These are phyloP conservation scores for Aureoboletus auriporus DNA, from an alignment of 768 basidiomycete genomes.

Conservation along the genomic window DNA sequence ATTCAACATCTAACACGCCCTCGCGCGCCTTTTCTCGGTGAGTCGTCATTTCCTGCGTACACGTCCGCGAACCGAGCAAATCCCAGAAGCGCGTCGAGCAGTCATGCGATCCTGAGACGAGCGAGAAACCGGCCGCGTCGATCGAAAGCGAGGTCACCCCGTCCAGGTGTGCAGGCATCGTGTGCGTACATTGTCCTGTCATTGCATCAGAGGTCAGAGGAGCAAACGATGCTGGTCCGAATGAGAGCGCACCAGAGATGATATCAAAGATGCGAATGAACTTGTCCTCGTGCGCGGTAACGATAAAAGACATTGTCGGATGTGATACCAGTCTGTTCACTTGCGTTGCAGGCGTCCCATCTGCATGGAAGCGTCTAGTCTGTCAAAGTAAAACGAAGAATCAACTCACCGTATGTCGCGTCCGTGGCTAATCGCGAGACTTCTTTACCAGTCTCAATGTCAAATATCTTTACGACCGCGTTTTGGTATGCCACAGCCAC, in stretches of 20 bases:
- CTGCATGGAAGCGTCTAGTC: conserved; percentile 39
- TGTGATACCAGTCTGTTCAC: conserved; percentile 87
- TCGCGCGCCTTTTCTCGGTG: conserved; percentile 90
- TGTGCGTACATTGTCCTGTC: conserved; percentile 80
- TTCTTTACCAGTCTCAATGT: conserved; percentile 86
- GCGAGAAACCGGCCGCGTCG: conserved; percentile 79
- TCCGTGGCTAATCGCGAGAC: conserved; percentile 57
- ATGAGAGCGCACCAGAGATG: conserved; percentile 55
- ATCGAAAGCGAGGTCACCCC: conserved; percentile 89
- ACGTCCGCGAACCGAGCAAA: conserved; percentile 70
- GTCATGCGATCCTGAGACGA: conserved; percentile 90
- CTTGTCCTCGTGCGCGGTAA: conserved; percentile 93
- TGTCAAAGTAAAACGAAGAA: conserved; percentile 1
- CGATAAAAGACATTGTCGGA: conserved; percentile 83
- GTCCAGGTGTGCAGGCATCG: conserved; percentile 88
- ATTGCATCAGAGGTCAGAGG: conserved; percentile 2
- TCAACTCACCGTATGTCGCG: conserved; percentile 48
- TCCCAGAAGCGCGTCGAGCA: conserved; percentile 97
- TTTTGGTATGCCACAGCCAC: conserved; percentile 91
- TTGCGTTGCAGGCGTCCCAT: conserved; percentile 72
- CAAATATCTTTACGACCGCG: conserved; percentile 85
- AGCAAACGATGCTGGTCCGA: not conserved
- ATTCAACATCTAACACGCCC: conserved; percentile 86
- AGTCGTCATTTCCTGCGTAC: conserved; percentile 83
- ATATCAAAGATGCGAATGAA: conserved; percentile 88